A percentile compares a stretch with the other conserved stretches of the same genome.
These are phyloP conservation scores for Monosporascus sp. DNA, from an alignment of 2,329 filamentous ascomycete species.

Conservation along the genomic window DNA sequence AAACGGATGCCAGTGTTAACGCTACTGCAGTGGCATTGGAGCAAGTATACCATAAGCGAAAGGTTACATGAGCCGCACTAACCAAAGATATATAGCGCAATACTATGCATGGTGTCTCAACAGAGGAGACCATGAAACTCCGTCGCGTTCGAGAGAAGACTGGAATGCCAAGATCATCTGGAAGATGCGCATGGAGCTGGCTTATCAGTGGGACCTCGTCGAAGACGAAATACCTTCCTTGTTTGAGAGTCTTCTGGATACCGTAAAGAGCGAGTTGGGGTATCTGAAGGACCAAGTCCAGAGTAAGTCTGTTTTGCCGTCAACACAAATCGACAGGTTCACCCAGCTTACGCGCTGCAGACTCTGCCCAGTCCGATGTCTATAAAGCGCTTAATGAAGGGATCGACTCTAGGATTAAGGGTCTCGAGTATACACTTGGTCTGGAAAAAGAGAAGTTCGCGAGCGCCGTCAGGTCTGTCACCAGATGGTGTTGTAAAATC, in stretches of 20 bases:
- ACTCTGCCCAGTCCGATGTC: neutral
- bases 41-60: neutral
- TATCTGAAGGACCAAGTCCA: constrained; percentile 1
- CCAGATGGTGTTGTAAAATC: neutral
- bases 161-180: constrained; percentile 29
- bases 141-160: constrained; percentile 12
- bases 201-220: constrained; percentile 21
- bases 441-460: constrained; percentile 9
- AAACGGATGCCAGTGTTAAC: neutral
- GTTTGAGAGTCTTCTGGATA: constrained; percentile 9
- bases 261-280: neutral
- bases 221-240: constrained; percentile 20
- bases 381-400: neutral
- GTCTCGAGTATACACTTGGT: constrained; percentile 6
- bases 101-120: constrained; percentile 26
- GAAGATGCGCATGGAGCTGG: constrained; percentile 27
- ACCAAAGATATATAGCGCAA: constrained; percentile 12
- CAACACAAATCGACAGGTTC: neutral
- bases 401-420: neutral
- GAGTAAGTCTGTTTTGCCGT: neutral
- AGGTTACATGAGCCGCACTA: neutral
- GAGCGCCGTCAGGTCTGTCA: constrained; percentile 10
- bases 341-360: neutral
- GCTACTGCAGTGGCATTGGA: neutral
- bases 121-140: constrained; percentile 20